A percentile compares a stretch with the other conserved stretches of the same genome.
These are phyloP conservation scores for Cytospora leucostoma DNA, from an alignment of 2,329 filamentous ascomycete genomes.

Conservation along the genomic window DNA sequence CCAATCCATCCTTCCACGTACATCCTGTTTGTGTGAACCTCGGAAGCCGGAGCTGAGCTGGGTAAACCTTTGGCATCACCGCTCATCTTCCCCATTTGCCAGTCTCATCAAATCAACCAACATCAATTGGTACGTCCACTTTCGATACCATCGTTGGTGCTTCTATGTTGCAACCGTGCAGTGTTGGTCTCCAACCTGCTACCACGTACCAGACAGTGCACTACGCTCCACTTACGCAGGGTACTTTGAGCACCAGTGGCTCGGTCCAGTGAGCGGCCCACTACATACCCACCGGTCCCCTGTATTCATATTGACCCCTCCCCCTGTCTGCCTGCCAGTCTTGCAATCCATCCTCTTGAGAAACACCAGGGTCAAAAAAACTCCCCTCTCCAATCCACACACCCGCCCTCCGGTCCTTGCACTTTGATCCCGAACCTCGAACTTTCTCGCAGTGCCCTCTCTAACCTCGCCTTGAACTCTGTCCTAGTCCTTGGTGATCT, in stretches of 20 bases:
- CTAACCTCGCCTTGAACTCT: background rate
- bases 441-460: too few relatives aligned
- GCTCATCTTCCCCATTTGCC: too few relatives aligned
- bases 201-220: constrained; percentile 14
- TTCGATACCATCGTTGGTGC: too few relatives aligned
- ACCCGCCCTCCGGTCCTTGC: constrained; percentile 21
- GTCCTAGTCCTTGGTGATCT: constrained; percentile 16
- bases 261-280: too few relatives aligned
- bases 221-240: constrained; percentile 17
- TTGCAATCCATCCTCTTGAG: constrained; percentile 24
- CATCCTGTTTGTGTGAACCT: too few relatives aligned
- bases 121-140: too few relatives aligned
- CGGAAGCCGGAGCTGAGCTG: too few relatives aligned
- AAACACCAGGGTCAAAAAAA: constrained; percentile 26
- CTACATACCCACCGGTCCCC: background rate
- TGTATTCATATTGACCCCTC: constrained; percentile 18
- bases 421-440: constrained; percentile 20
- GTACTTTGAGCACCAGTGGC: constrained; percentile 5
- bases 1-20: background rate
- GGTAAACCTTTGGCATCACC: too few relatives aligned
- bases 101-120: too few relatives aligned
- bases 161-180: too few relatives aligned
- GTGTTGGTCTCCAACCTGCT: background rate
- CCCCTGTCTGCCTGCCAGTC: constrained; percentile 11
- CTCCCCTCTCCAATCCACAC: constrained; percentile 27